Conservation (phyloP, 73 alveolate genomes). For the Loxodes magnus region DNA sequence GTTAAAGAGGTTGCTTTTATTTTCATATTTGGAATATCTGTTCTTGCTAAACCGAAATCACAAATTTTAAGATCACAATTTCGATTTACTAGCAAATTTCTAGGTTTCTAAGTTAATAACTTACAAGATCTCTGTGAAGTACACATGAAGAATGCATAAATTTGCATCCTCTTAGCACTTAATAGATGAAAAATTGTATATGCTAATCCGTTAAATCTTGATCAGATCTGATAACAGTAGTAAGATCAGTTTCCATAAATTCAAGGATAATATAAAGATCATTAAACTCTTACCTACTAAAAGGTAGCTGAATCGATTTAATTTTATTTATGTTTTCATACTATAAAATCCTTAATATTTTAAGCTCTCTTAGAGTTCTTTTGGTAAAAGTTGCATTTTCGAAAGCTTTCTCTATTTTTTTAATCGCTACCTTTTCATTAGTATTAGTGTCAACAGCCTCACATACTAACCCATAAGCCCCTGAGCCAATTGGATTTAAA, state of each 20-base stretch:
- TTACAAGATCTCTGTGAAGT: conserved; percentile 41
- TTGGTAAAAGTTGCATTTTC: conserved; percentile 26
- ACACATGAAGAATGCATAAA: conserved; percentile 44
- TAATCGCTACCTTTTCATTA: conserved; percentile 23
- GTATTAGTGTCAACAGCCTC: conserved; percentile 22
- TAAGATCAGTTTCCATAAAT: conserved; percentile 71
- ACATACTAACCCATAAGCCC: conserved; percentile 27
- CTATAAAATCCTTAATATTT: conserved; percentile 33
- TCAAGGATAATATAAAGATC: conserved; percentile 52
- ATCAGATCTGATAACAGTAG: conserved; percentile 37
- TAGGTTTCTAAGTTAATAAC: conserved; percentile 38
- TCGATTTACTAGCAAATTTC: conserved; percentile 41
- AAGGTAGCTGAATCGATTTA: conserved; percentile 32
- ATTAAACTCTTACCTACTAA: conserved; percentile 26
- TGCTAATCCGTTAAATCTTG: conserved; percentile 40
- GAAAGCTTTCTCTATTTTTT: conserved; percentile 23
- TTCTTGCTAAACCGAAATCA: conserved; percentile 83
- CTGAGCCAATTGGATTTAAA: conserved; percentile 16
- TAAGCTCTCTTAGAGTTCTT: conserved; percentile 42
- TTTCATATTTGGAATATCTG: conserved; percentile 18
- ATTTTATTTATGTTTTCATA: conserved; percentile 53
- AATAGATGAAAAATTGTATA: conserved; percentile 42
- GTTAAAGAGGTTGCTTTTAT: conserved; percentile 26
- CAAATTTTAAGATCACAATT: conserved; percentile 80
- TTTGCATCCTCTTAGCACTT: conserved; percentile 53